Evolutionary conservation across 805 yeast species (phyloP).

Genomic region (Candida nitratophila): DNA sequence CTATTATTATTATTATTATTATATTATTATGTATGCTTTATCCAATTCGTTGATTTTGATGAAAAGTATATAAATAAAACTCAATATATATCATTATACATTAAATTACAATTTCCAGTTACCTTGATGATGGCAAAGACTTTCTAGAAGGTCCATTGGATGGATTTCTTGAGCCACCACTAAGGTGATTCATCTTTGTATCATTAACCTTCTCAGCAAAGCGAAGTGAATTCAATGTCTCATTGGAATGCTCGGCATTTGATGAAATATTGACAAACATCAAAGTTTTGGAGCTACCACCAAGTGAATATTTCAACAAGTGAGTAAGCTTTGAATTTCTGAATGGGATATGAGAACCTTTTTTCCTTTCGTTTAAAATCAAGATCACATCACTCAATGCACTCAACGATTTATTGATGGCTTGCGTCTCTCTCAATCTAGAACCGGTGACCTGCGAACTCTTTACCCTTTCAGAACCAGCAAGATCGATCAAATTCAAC

Average conservation of each 20-base stretch:
- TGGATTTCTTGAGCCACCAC: too few relatives aligned
- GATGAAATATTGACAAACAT: slow-evolving; percentile 92
- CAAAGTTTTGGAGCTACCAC: slow-evolving; percentile 81
- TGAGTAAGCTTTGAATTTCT: slow-evolving; percentile 75
- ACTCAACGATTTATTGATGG: slow-evolving; percentile 83
- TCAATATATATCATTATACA: too few relatives aligned
- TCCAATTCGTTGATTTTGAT: too few relatives aligned
- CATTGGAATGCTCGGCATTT: slow-evolving; percentile 50
- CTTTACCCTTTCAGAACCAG: slow-evolving; percentile 85
- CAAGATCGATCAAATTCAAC: slow-evolving; percentile 80
- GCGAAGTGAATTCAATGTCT: slow-evolving; percentile 76
- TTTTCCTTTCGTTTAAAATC: slow-evolving; percentile 42
- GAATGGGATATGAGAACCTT: slow-evolving; percentile 51
- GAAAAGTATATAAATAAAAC: too few relatives aligned
- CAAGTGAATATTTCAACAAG: slow-evolving; percentile 72
- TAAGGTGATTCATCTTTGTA: slow-evolving; percentile 24
- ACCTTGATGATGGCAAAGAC: too few relatives aligned
- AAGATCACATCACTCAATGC: slow-evolving; percentile 85
- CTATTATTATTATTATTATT: too few relatives aligned
- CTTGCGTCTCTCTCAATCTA: slow-evolving; percentile 77
- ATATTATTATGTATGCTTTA: too few relatives aligned
- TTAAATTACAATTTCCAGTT: too few relatives aligned
- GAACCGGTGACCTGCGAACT: slow-evolving; percentile 75
- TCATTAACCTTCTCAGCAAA: slow-evolving; percentile 81
- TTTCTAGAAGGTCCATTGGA: too few relatives aligned